Conservation (phyloP, 2,329 filamentous ascomycete species). For the Paracorniculantispora psalliotae region DNA sequence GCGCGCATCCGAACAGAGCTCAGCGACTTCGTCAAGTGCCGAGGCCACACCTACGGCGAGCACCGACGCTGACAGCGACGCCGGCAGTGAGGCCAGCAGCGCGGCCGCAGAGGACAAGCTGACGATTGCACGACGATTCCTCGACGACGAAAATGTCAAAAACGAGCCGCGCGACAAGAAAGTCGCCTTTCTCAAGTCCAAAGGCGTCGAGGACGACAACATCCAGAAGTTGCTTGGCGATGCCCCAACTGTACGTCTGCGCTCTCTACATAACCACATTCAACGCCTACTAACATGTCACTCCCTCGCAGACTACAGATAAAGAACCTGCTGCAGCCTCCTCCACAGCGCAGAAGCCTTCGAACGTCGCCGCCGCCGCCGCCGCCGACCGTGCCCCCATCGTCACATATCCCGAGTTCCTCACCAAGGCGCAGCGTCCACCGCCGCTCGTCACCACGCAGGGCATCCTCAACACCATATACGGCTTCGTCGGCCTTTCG, state of each 20-base stretch:
- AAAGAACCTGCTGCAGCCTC: background rate
- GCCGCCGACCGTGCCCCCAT: slow-evolving; percentile 51
- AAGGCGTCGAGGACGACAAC: slow-evolving; percentile 63
- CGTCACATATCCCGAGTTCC: slow-evolving; percentile 67
- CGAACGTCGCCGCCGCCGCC: slow-evolving; percentile 20
- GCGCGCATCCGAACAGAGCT: slow-evolving; percentile 16
- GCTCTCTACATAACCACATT: background rate
- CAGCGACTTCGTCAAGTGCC: background rate
- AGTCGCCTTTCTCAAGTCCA: slow-evolving; percentile 68
- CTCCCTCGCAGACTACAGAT: background rate
- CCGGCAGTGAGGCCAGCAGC: slow-evolving; percentile 14
- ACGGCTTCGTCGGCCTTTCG: slow-evolving; percentile 53
- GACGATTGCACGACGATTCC: slow-evolving; percentile 69
- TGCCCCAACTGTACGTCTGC: slow-evolving; percentile 11
- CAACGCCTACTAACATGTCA: background rate
- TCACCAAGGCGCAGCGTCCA: slow-evolving; percentile 50
- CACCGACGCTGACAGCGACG: slow-evolving; percentile 6
- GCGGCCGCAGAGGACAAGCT: slow-evolving; percentile 25
- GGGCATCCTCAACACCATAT: slow-evolving; percentile 55
- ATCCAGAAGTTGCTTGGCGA: slow-evolving; percentile 60
- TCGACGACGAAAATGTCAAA: slow-evolving; percentile 68
- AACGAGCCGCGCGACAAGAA: slow-evolving; percentile 68
- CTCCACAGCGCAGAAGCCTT: slow-evolving; percentile 23
- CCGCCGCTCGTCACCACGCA: slow-evolving; percentile 59
- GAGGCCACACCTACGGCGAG: background rate